These are phyloP conservation scores for Bruguiera gymnorhiza DNA, from an alignment of 345 rosid species.

Conservation along the genomic window DNA sequence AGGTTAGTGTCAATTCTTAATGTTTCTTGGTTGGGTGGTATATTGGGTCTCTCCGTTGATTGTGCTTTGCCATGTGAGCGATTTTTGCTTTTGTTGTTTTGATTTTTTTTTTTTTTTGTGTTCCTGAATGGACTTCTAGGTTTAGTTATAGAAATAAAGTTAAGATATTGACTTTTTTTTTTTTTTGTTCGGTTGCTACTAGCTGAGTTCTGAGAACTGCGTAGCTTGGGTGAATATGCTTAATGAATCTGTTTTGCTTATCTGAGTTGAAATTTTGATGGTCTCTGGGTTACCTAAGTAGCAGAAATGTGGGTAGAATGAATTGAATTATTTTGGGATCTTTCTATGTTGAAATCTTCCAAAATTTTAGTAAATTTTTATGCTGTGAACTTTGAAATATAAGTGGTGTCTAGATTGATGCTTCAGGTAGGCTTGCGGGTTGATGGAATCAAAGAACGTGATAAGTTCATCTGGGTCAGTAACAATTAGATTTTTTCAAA, in stretches of 20 bases:
- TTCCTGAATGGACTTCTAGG: constrained; percentile 6
- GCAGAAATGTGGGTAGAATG: background rate
- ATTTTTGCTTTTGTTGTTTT: background rate
- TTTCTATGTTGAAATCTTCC: background rate
- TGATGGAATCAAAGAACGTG: too few relatives aligned
- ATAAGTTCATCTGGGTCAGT: too few relatives aligned
- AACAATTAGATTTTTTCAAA: too few relatives aligned
- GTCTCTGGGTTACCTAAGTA: too few relatives aligned
- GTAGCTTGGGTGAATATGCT: background rate
- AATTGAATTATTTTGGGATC: background rate
- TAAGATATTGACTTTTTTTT: constrained; percentile 4
- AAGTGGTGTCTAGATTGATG: background rate
- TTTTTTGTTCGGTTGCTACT: background rate
- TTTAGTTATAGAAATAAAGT: constrained; percentile 5
- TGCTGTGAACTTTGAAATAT: too few relatives aligned
- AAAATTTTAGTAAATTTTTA: background rate
- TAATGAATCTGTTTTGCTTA: background rate
- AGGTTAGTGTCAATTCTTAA: constrained; percentile 40
- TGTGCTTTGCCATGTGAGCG: background rate
- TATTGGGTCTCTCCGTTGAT: background rate
- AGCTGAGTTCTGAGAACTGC: background rate
- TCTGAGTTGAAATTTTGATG: background rate
- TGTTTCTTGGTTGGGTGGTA: background rate
- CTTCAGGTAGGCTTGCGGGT: background rate
- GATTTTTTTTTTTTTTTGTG: background rate